Percentiles rank a stretch among this genome's conserved stretches.
Evolutionary conservation across 225 moss, liverwort and hornwort genomes (phyloP).

Genomic region (Sphagnum contortum): DNA sequence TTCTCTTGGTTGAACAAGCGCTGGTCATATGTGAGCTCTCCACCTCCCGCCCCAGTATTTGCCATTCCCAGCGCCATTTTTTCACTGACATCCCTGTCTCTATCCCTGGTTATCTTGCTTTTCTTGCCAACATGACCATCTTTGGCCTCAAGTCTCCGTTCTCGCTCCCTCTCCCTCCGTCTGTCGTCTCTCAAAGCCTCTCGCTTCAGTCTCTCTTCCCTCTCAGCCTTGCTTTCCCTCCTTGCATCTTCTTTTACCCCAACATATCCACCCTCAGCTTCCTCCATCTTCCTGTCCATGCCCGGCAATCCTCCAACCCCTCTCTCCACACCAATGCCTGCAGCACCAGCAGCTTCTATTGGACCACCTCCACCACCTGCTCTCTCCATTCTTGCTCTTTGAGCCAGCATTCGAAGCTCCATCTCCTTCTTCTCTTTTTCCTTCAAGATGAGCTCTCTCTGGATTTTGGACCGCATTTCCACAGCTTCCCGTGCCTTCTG

Average conservation of each 20-base stretch:
- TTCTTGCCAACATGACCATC: constrained; percentile 42
- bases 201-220: constrained; percentile 32
- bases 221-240: constrained; percentile 35
- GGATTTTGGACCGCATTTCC: constrained; percentile 54
- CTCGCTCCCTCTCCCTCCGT: constrained; percentile 45
- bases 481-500: constrained; percentile 57
- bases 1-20: constrained; percentile 52
- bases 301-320: constrained; percentile 6
- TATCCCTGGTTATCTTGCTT: constrained; percentile 49
- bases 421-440: constrained; percentile 62
- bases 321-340: constrained; percentile 15
- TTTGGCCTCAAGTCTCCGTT: constrained; percentile 46
- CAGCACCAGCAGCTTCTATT: constrained; percentile 12
- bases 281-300: constrained; percentile 28
- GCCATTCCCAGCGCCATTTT: constrained; percentile 57
- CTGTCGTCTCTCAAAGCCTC: constrained; percentile 41
- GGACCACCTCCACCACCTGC: constrained; percentile 20
- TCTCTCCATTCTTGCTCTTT: constrained; percentile 51
- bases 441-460: constrained; percentile 45
- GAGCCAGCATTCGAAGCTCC: constrained; percentile 51
- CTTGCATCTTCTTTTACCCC: constrained; percentile 26
- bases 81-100: constrained; percentile 50
- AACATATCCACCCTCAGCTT: constrained; percentile 13
- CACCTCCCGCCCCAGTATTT: constrained; percentile 28
- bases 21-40: constrained; percentile 50